phyloP scores from a whole-genome alignment of 257 asterid genomes.

The Solanum habrochaites region DNA sequence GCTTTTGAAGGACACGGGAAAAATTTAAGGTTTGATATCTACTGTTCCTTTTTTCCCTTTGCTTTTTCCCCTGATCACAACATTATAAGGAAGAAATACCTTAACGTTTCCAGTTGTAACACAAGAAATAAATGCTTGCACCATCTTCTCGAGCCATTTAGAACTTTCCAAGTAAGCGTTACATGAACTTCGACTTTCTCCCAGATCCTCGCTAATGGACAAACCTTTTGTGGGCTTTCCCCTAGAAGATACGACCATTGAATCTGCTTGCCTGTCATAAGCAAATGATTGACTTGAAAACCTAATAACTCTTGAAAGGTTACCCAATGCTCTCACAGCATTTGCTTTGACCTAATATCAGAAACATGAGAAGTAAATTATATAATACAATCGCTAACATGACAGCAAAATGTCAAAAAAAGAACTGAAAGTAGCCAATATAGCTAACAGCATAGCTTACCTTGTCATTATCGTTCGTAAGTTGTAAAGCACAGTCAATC shows the following conservation, averaged over 20 bases:
- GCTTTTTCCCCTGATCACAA: background rate
- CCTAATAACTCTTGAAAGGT: constrained; percentile 62
- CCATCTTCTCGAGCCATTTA: constrained; percentile 71
- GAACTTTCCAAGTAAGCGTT: constrained; percentile 22
- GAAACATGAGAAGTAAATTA: background rate
- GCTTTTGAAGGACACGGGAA: background rate
- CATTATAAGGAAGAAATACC: constrained; percentile 27
- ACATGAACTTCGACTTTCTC: constrained; percentile 19
- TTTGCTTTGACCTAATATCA: constrained; percentile 72
- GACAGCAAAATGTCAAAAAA: background rate
- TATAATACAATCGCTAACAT: background rate
- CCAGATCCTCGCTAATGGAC: constrained; percentile 12
- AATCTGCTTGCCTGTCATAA: constrained; percentile 16
- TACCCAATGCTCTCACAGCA: constrained; percentile 94
- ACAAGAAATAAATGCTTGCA: constrained; percentile 90
- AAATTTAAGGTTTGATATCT: background rate
- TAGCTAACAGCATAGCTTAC: constrained; percentile 18
- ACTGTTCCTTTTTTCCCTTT: background rate
- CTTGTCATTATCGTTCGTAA: constrained; percentile 89
- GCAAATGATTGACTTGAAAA: constrained; percentile 25
- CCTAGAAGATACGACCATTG: constrained; percentile 5
- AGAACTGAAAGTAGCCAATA: background rate
- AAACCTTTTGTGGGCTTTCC: constrained; percentile 2
- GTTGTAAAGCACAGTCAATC: constrained; percentile 53
- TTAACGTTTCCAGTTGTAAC: constrained; percentile 90